These are phyloP conservation scores for Coniella vitis DNA, from an alignment of 2,329 filamentous ascomycete genomes.

Conservation along the genomic window DNA sequence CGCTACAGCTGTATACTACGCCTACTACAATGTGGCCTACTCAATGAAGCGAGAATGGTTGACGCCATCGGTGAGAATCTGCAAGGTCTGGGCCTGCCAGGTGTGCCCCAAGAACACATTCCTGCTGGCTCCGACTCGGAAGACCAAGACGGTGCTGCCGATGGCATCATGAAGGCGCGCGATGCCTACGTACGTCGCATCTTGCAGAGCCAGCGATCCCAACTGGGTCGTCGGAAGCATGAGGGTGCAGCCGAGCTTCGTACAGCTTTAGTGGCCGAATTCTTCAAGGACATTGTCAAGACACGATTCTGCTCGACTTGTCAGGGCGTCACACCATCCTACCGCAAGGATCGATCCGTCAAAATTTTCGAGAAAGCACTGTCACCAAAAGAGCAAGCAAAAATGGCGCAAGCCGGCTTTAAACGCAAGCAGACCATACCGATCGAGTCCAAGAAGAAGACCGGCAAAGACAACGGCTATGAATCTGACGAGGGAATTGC, in stretches of 20 bases:
- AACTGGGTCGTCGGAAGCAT: slow-evolving; percentile 60
- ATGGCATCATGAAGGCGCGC: slow-evolving; percentile 45
- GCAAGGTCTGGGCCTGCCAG: slow-evolving; percentile 35
- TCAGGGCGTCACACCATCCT: slow-evolving; percentile 68
- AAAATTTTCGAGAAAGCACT: slow-evolving; percentile 90
- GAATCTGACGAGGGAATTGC: slow-evolving; percentile 64
- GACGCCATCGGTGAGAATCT: slow-evolving; percentile 44
- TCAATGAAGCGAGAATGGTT: slow-evolving; percentile 59
- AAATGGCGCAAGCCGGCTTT: slow-evolving; percentile 65
- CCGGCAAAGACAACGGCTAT: slow-evolving; percentile 31
- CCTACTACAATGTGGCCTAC: slow-evolving; percentile 75
- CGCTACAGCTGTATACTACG: slow-evolving; percentile 77
- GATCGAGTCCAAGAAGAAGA: slow-evolving; percentile 32
- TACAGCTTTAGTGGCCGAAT: slow-evolving; percentile 70
- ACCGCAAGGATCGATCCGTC: slow-evolving; percentile 82
- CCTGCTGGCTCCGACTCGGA: slow-evolving; percentile 58
- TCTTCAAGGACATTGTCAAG: slow-evolving; percentile 66
- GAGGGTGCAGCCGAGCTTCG: slow-evolving; percentile 76
- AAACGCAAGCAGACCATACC: slow-evolving; percentile 65
- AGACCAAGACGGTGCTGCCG: slow-evolving; percentile 41
- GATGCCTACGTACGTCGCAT: slow-evolving; percentile 66
- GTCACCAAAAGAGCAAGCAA: slow-evolving; percentile 64
- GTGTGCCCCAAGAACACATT: slow-evolving; percentile 37
- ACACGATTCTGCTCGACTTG: slow-evolving; percentile 62
- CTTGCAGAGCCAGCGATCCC: slow-evolving; percentile 53